Base-by-base conservation (phyloP, 495 filamentous ascomycete species). In the Sabuloglossum arenarium region DNA sequence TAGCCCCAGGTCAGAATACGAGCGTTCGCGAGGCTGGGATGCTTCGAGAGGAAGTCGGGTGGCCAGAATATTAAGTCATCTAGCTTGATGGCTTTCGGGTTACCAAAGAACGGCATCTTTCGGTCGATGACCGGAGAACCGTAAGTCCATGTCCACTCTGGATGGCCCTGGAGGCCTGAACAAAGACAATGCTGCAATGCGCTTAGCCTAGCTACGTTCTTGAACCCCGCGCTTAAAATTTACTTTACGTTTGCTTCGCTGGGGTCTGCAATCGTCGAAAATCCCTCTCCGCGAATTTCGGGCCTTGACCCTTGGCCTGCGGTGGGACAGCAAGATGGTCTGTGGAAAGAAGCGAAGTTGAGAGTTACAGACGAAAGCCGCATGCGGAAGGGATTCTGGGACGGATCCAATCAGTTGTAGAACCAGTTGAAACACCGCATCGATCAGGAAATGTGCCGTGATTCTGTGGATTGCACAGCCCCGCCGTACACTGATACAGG, bases 141-240 rank as follows among this genome's bases (percentile, higher is more conserved):
- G 34, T 47, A 59, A 4, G 64, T 53, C 65, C 65, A 67, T 6
- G 65, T 66, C 28, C 53, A 61, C 37, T 47, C 34, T 0, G 65
- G 64, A 50, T 66, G 64, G 10, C 64, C 65, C 39, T 65, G 62
- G 0, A 66, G 37, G 8, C 65, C 65, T 67, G 65, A 5, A 67
- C 61, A 43, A 67, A 59, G 9, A 67, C 57, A 39, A 67, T 65
- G 53, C 65, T 67, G 56, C 34, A 8, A 39, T 8, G 34, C 34
- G 34, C 16, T 39, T 39, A 39, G 34, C 34, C 16, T 16, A 16
- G 8, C 8, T 39, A 8, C 34, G 34, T 16, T 16, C 34, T 39
- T 16, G 34, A 16, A 39, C 8, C 8, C 34, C 8, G 8, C 34
- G 34, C 34, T 8, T 16, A 16, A 39, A 8, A 39, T 16, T 39